A percentile compares a stretch with the other conserved stretches of the same genome.
Conservation (phyloP, 2,329 filamentous ascomycete species). For the Cyclaneusma minus region DNA sequence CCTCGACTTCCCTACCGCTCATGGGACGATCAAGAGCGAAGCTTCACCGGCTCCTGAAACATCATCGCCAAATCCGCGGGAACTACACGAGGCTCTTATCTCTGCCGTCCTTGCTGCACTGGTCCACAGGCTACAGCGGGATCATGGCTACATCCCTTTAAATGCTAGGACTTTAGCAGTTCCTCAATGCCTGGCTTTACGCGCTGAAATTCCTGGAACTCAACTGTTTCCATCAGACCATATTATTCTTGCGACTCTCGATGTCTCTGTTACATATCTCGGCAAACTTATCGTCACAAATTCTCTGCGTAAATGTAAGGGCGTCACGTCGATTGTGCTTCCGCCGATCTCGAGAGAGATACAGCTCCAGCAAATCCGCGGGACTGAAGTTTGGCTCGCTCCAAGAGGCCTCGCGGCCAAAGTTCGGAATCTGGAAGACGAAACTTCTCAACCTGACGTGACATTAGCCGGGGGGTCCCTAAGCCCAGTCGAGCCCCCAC, state of each 20-base stretch:
- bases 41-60: conserved; percentile 11
- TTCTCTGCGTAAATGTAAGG: too few species aligned
- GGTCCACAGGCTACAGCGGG: conserved; percentile 16
- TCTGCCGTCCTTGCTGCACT: conserved; percentile 18
- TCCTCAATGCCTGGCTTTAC: conserved; percentile 4
- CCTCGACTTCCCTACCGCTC: too few species aligned
- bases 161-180: conserved; percentile 18
- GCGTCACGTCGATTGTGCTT: too few species aligned
- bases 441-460: conserved; percentile 1
- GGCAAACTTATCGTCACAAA: conserved; percentile 17
- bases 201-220: conserved; percentile 2
- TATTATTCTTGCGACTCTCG: conserved; percentile 17
- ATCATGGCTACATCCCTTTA: conserved; percentile 16
- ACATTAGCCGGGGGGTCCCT: too few species aligned
- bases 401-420: too few species aligned
- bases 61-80: conserved; percentile 4
- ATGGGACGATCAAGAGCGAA: too few species aligned
- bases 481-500: too few species aligned
- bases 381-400: too few species aligned
- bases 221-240: conserved; percentile 8
- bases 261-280: conserved; percentile 17
- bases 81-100: conserved; percentile 17
- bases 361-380: too few species aligned
- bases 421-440: too few species aligned
- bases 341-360: too few species aligned